These are phyloP conservation scores for Tulasnella sp. DNA, from an alignment of 768 basidiomycete species.

Conservation along the genomic window DNA sequence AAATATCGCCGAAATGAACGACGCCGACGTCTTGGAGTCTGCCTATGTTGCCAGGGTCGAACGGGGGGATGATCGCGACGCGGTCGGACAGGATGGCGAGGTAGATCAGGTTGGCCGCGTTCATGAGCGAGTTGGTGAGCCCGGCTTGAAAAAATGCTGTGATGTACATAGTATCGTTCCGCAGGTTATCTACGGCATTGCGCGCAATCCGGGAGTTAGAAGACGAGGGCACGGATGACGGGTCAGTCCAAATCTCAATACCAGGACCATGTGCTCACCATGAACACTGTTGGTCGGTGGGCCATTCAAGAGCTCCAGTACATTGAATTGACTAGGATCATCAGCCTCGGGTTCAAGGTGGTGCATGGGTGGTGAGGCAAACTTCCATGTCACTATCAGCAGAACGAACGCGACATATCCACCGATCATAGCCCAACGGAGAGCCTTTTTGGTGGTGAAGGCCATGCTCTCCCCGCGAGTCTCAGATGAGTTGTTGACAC, in stretches of 20 bases:
- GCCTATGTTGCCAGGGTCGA: slow-evolving; percentile 1
- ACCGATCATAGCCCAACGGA: too few relatives aligned
- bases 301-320: slow-evolving; percentile 1
- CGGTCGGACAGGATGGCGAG: slow-evolving; percentile 5
- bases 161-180: slow-evolving; percentile 3
- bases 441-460: too few relatives aligned
- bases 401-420: too few relatives aligned
- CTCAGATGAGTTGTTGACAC: too few relatives aligned
- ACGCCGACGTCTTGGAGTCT: not conserved
- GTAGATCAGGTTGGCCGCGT: slow-evolving; percentile 4
- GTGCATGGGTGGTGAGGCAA: not conserved
- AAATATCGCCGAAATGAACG: slow-evolving; percentile 8
- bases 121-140: slow-evolving; percentile 8
- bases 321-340: not conserved
- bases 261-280: not conserved
- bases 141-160: slow-evolving; percentile 1
- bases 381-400: not conserved
- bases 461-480: too few relatives aligned
- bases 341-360: not conserved
- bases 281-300: not conserved
- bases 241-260: not conserved
- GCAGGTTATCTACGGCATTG: slow-evolving; percentile 11
- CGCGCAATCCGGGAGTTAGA: too few relatives aligned
- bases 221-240: not conserved
- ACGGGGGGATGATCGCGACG: slow-evolving; percentile 8